Evolutionary conservation across 2,329 filamentous ascomycete species (phyloP).

Genomic region (Malbranchea zuffiana): DNA sequence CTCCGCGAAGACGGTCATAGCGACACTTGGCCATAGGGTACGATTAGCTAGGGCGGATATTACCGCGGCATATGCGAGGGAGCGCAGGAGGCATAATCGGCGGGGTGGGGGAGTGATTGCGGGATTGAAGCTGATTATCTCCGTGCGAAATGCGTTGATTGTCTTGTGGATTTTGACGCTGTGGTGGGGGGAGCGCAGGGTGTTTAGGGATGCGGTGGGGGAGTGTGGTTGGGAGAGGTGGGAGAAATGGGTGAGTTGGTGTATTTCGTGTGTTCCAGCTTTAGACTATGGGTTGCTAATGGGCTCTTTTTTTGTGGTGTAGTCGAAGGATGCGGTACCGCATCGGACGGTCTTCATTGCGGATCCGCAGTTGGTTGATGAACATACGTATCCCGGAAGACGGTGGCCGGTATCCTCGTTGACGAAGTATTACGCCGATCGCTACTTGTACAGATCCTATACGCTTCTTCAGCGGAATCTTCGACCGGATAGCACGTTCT

Average conservation of each 20-base stretch:
- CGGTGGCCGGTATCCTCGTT: constrained; percentile 59
- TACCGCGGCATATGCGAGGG: constrained; percentile 10
- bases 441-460: constrained; percentile 78
- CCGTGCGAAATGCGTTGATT: constrained; percentile 55
- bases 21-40: too few species aligned
- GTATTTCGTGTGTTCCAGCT: not conserved
- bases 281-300: constrained; percentile 14
- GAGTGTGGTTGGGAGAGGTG: constrained; percentile 73
- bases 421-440: constrained; percentile 68
- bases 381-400: constrained; percentile 84
- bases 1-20: not conserved
- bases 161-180: constrained; percentile 64
- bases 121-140: constrained; percentile 19
- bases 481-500: constrained; percentile 77
- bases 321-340: constrained; percentile 68
- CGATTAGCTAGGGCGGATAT: not conserved
- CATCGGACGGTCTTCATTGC: constrained; percentile 78
- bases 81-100: constrained; percentile 15
- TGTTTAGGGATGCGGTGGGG: constrained; percentile 59
- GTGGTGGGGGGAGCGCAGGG: constrained; percentile 73
- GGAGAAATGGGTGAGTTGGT: constrained; percentile 71
- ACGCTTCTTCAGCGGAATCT: constrained; percentile 62
- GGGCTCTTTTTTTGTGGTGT: constrained; percentile 10
- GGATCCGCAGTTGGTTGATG: constrained; percentile 85
- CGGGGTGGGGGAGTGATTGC: constrained; percentile 12